Conservation (phyloP, 164 flowering plant genomes). For the Piper longum region DNA sequence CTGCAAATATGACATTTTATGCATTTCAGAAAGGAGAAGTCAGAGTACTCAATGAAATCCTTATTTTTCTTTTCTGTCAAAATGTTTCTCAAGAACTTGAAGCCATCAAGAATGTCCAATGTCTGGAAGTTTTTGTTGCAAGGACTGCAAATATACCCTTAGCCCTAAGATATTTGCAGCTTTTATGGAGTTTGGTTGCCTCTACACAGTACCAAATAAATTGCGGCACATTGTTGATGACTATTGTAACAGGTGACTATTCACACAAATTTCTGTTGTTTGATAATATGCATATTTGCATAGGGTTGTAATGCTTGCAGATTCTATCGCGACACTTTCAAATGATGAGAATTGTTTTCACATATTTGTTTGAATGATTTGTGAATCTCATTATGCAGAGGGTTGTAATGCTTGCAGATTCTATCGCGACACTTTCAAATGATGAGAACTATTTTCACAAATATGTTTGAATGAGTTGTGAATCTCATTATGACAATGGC, state of each 20-base stretch:
- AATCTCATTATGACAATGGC: background rate
- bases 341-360: background rate
- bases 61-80: slow-evolving; percentile 39
- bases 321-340: too few relatives aligned
- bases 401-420: too few relatives aligned
- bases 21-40: slow-evolving; percentile 55
- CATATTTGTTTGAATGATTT: background rate
- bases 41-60: slow-evolving; percentile 62
- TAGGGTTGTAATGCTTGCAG: too few relatives aligned
- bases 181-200: slow-evolving; percentile 44
- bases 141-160: slow-evolving; percentile 61
- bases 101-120: slow-evolving; percentile 25
- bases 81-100: slow-evolving; percentile 44
- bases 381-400: too few relatives aligned
- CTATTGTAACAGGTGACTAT: slow-evolving; percentile 47
- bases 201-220: slow-evolving; percentile 59
- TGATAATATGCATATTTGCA: background rate
- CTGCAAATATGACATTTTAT: slow-evolving; percentile 36
- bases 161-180: slow-evolving; percentile 42
- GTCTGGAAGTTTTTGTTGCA: slow-evolving; percentile 41
- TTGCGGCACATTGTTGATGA: slow-evolving; percentile 65
- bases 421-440: too few relatives aligned
- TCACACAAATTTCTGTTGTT: background rate
- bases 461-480: background rate
- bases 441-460: background rate